These are phyloP conservation scores for Papiliotrema flavescens DNA, from an alignment of 1,284 basidiomycete genomes.

Conservation along the genomic window DNA sequence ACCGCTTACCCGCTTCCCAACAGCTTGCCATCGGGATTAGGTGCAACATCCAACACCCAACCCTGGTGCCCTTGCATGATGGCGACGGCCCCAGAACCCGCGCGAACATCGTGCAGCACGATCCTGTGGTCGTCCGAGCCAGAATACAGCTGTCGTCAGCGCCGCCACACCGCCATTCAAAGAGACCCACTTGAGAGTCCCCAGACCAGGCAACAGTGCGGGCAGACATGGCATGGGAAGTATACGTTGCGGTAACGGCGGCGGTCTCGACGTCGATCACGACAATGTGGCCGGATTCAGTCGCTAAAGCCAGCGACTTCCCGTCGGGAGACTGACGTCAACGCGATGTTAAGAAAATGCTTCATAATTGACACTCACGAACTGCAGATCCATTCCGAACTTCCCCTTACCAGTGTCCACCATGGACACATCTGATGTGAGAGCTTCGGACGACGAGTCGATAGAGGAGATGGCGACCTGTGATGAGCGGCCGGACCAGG, in stretches of 20 bases:
- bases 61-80: constrained; percentile 77
- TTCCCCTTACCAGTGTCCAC: constrained; percentile 68
- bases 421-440: constrained; percentile 53
- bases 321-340: constrained; percentile 73
- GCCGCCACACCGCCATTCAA: too few species aligned
- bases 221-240: constrained; percentile 79
- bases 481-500: constrained; percentile 71
- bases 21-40: constrained; percentile 71
- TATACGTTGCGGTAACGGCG: constrained; percentile 64
- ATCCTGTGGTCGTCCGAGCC: constrained; percentile 85
- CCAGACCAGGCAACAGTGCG: constrained; percentile 77
- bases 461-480: constrained; percentile 54
- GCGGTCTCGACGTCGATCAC: constrained; percentile 70
- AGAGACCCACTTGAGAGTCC: constrained; percentile 59
- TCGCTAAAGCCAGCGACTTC: constrained; percentile 67
- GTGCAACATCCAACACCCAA: constrained; percentile 75
- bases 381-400: constrained; percentile 73
- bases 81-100: constrained; percentile 59
- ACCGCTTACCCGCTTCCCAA: constrained; percentile 74
- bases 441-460: constrained; percentile 50
- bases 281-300: constrained; percentile 75
- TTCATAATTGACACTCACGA: constrained; percentile 56
- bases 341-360: too few species aligned
- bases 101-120: constrained; percentile 73
- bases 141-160: constrained; percentile 52